phyloP scores from a whole-genome alignment of 2,329 filamentous ascomycete species.

The Trichoderma aggressivum region DNA sequence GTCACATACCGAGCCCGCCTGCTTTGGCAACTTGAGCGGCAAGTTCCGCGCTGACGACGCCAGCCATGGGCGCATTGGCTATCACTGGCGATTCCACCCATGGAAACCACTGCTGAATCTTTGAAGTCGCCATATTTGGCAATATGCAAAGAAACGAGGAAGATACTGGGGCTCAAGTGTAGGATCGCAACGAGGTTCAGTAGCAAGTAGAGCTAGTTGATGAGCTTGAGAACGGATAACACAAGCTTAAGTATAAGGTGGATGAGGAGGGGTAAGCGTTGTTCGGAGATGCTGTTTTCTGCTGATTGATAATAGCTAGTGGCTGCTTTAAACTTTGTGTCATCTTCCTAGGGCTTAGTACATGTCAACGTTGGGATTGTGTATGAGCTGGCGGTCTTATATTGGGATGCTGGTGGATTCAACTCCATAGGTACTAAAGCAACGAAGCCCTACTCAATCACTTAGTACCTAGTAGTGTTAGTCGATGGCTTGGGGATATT shows the following conservation, averaged over 20 bases:
- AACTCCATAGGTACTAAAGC: neutral
- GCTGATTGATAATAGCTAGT: neutral
- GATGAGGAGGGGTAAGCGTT: neutral
- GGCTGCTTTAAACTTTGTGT: constrained; percentile 2
- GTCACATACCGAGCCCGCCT: constrained; percentile 35
- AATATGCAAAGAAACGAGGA: neutral
- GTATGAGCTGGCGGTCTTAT: neutral
- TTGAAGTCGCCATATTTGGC: constrained; percentile 25
- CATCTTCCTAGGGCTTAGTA: constrained; percentile 8
- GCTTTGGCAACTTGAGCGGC: constrained; percentile 39
- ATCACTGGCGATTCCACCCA: constrained; percentile 32
- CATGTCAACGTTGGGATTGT: neutral
- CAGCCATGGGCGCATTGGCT: constrained; percentile 38
- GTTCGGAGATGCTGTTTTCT: constrained; percentile 6
- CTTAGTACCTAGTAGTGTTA: neutral
- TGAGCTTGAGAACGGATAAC: neutral
- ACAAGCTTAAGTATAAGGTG: neutral
- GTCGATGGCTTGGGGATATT: neutral
- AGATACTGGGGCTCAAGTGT: neutral
- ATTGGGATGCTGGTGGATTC: neutral
- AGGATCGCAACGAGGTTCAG: neutral
- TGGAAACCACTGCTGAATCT: constrained; percentile 30
- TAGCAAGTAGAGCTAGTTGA: neutral
- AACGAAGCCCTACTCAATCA: neutral
- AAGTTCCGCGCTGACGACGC: constrained; percentile 32